A percentile compares a stretch with the other conserved stretches of the same genome.
Evolutionary conservation across 257 asterid species (phyloP).

Genomic region (Solanum arcanum): DNA sequence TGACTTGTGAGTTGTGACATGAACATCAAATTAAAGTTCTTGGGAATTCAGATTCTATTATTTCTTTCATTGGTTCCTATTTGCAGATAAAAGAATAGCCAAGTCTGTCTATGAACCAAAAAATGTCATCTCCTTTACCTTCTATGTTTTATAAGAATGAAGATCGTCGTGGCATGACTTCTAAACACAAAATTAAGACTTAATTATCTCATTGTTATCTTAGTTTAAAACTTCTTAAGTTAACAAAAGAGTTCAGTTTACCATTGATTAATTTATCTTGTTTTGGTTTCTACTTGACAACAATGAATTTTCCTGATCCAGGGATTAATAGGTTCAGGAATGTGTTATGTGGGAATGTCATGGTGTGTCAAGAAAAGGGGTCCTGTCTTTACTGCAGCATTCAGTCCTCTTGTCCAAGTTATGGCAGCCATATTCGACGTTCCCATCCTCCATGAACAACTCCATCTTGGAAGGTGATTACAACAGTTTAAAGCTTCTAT

Average conservation of each 20-base stretch:
- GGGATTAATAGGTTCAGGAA: conserved; percentile 76
- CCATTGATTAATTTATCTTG: neutral
- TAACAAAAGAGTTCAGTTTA: neutral
- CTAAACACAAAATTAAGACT: neutral
- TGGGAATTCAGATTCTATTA: neutral
- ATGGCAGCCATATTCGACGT: conserved; percentile 56
- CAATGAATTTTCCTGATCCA: conserved; percentile 9
- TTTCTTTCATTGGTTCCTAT: neutral
- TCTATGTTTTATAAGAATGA: neutral
- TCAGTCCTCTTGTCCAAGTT: conserved; percentile 69
- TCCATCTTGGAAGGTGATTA: conserved; percentile 63
- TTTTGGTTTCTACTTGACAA: neutral
- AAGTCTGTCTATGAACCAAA: neutral
- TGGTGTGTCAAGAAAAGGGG: conserved; percentile 91
- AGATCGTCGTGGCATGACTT: neutral
- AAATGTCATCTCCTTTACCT: neutral
- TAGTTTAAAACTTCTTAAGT: neutral
- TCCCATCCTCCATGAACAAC: conserved; percentile 62
- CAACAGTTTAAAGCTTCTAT: neutral
- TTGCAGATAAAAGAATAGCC: neutral
- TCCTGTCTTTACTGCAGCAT: conserved; percentile 70
- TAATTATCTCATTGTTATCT: neutral
- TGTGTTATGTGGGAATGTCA: conserved; percentile 82
- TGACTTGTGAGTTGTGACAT: neutral
- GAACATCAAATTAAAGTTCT: neutral